These are phyloP conservation scores for Capronia coronata DNA, from an alignment of 2,329 filamentous ascomycete species.

Conservation along the genomic window DNA sequence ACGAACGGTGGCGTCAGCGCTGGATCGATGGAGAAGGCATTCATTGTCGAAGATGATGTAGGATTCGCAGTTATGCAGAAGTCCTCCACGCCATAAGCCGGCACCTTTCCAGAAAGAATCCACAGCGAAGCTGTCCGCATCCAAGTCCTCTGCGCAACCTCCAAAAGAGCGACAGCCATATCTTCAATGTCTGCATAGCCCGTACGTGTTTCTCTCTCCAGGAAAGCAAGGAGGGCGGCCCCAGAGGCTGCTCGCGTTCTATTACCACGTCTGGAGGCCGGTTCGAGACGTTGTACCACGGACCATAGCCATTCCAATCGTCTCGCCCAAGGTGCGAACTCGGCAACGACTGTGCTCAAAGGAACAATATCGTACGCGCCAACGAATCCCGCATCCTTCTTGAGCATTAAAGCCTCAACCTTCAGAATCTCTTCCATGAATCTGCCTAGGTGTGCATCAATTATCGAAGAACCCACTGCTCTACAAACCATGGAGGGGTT, in stretches of 20 bases:
- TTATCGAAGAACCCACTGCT: conserved; percentile 73
- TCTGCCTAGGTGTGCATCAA: conserved; percentile 64
- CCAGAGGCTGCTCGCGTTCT: conserved; percentile 40
- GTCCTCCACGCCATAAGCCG: conserved; percentile 69
- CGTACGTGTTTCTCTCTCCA: conserved; percentile 72
- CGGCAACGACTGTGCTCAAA: conserved; percentile 71
- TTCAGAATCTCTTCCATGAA: conserved; percentile 81
- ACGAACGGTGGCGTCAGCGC: conserved; percentile 73
- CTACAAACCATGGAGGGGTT: conserved; percentile 81
- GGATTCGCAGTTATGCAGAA: conserved; percentile 65
- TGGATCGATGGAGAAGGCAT: conserved; percentile 51
- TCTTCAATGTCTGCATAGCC: conserved; percentile 82
- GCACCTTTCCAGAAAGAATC: conserved; percentile 81
- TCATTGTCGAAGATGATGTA: conserved; percentile 33
- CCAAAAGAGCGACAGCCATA: conserved; percentile 65
- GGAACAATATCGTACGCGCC: conserved; percentile 93
- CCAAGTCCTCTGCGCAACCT: conserved; percentile 81
- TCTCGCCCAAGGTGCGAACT: conserved; percentile 82
- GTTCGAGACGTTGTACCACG: conserved; percentile 62
- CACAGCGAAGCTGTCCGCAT: conserved; percentile 82
- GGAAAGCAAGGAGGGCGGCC: conserved; percentile 66
- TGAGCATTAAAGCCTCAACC: conserved; percentile 72
- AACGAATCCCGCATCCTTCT: conserved; percentile 69
- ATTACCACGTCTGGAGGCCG: conserved; percentile 31
- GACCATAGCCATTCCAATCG: conserved; percentile 81